Conservation (phyloP, 139 green algal species). For the Pleodorina starrii region DNA sequence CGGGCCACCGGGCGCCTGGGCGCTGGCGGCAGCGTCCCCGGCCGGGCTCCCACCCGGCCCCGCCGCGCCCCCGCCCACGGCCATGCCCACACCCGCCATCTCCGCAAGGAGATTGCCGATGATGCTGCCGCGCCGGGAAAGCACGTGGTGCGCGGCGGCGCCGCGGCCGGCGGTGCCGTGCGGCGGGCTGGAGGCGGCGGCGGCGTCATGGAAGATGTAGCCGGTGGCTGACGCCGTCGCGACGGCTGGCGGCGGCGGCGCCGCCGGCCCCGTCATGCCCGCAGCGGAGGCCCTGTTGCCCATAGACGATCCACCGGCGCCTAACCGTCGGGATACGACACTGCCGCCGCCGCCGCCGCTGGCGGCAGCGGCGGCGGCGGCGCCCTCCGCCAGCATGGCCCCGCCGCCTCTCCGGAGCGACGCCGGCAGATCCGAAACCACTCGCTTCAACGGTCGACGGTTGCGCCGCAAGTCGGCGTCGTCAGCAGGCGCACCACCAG, state of each 20-base stretch:
- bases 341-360: background rate
- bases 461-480: background rate
- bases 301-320: background rate
- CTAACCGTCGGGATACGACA: background rate
- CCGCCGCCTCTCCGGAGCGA: background rate
- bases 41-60: background rate
- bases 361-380: background rate
- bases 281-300: background rate
- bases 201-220: background rate
- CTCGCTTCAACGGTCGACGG: background rate
- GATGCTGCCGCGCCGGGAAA: background rate
- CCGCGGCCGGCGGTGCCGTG: background rate
- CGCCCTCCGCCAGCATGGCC: no score
- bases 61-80: background rate
- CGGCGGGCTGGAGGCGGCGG: background rate
- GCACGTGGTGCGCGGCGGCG: background rate
- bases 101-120: background rate
- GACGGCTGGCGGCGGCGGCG: background rate
- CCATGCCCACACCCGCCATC: conserved; percentile 13
- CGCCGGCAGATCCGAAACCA: conserved; percentile 15
- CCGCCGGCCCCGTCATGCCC: background rate
- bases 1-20: background rate
- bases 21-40: background rate
- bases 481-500: background rate
- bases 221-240: background rate